These are phyloP conservation scores for Ehretia macrophylla DNA, from an alignment of 257 asterid genomes.

Conservation along the genomic window DNA sequence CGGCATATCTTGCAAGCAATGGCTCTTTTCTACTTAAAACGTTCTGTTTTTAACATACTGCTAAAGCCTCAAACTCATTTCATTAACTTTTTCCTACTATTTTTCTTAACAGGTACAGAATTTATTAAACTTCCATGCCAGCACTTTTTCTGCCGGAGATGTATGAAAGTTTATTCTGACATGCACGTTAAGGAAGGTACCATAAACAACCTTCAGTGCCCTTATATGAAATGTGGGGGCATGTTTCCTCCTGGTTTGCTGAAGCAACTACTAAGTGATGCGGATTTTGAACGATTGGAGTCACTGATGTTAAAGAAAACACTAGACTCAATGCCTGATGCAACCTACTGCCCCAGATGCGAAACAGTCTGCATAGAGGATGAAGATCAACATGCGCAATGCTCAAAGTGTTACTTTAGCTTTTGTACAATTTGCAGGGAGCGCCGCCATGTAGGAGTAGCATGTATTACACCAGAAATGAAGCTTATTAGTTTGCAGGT, in stretches of 20 bases:
- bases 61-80: too few species aligned
- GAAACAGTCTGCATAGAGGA: slow-evolving; percentile 85
- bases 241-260: slow-evolving; percentile 86
- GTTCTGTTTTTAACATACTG: too few species aligned
- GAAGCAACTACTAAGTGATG: slow-evolving; percentile 59
- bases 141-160: slow-evolving; percentile 71
- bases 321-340: slow-evolving; percentile 82
- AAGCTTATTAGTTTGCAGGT: slow-evolving; percentile 71
- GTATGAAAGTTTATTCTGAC: slow-evolving; percentile 66
- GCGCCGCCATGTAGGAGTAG: slow-evolving; percentile 76
- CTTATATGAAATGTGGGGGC: slow-evolving; percentile 75
- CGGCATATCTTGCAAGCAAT: too few species aligned
- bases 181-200: slow-evolving; percentile 83
- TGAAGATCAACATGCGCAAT: slow-evolving; percentile 73
- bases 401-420: slow-evolving; percentile 82
- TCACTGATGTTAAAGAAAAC: slow-evolving; percentile 64
- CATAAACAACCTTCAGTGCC: slow-evolving; percentile 66
- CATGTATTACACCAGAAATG: slow-evolving; percentile 73
- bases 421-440: slow-evolving; percentile 83
- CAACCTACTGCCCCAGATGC: slow-evolving; percentile 89
- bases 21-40: too few species aligned
- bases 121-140: slow-evolving; percentile 74
- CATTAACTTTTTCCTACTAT: too few species aligned
- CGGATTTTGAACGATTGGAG: slow-evolving; percentile 78
- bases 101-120: slow-evolving; percentile 56